Evolutionary conservation across 2,329 filamentous ascomycete species (phyloP).

Genomic region (Alternaria sp.): DNA sequence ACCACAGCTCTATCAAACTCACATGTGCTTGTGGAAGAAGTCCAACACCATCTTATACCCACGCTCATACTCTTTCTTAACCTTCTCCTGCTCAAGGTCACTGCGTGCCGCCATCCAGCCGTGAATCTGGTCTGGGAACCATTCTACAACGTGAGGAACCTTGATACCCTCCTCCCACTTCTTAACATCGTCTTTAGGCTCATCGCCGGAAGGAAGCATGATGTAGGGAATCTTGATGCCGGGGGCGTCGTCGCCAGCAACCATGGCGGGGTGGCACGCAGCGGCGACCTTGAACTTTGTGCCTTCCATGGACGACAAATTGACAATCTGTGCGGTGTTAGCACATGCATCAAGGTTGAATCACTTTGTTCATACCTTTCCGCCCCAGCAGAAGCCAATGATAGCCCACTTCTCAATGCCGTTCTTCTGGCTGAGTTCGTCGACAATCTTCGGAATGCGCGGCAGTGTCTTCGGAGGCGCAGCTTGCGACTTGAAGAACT

Average conservation of each 20-base stretch:
- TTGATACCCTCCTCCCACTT: conserved; percentile 60
- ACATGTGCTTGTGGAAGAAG: conserved; percentile 64
- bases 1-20: conserved; percentile 37
- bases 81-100: conserved; percentile 58
- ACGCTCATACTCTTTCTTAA: conserved; percentile 61
- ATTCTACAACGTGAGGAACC: conserved; percentile 58
- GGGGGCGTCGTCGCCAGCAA: conserved; percentile 66
- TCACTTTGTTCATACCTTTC: conserved; percentile 51
- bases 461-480: conserved; percentile 66
- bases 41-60: conserved; percentile 60
- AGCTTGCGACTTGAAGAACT: conserved; percentile 67
- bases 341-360: background rate
- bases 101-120: conserved; percentile 57
- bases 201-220: conserved; percentile 66
- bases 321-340: conserved; percentile 60
- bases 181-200: conserved; percentile 61
- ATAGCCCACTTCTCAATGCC: conserved; percentile 67
- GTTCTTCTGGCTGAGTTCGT: conserved; percentile 60
- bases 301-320: conserved; percentile 60
- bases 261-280: conserved; percentile 68
- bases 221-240: conserved; percentile 65
- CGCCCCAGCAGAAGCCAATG: conserved; percentile 69
- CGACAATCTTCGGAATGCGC: conserved; percentile 64
- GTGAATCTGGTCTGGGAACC: conserved; percentile 59
- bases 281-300: conserved; percentile 67